These are phyloP conservation scores for Penicillium sp. DNA, from an alignment of 2,329 filamentous ascomycete genomes.

Conservation along the genomic window DNA sequence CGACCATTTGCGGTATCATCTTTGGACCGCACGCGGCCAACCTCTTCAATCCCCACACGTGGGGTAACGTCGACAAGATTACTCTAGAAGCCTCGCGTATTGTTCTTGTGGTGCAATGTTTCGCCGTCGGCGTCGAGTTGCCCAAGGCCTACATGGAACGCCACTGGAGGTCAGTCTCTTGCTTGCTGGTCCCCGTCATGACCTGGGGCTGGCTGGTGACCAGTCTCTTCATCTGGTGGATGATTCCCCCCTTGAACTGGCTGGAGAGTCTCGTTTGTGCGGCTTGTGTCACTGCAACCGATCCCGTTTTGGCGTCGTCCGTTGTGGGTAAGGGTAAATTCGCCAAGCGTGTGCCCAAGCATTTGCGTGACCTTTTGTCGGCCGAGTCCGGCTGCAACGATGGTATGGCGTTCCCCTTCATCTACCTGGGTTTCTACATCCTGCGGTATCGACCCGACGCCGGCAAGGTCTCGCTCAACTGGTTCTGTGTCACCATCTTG, in stretches of 20 bases:
- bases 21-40: constrained; percentile 63
- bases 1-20: constrained; percentile 65
- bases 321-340: constrained; percentile 99
- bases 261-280: constrained; percentile 81
- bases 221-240: constrained; percentile 90
- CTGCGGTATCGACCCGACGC: constrained; percentile 71
- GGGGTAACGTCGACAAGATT: constrained; percentile 63
- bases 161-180: constrained; percentile 88
- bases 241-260: constrained; percentile 74
- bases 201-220: constrained; percentile 80
- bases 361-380: constrained; percentile 89
- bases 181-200: constrained; percentile 92
- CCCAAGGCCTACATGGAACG: constrained; percentile 83
- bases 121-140: constrained; percentile 66
- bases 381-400: constrained; percentile 98
- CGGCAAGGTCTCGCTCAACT: constrained; percentile 68
- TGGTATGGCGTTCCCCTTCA: constrained; percentile 98
- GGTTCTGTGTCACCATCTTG: constrained; percentile 81
- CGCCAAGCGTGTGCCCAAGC: constrained; percentile 92
- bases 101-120: constrained; percentile 67
- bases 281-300: constrained; percentile 93
- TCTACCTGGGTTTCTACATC: constrained; percentile 87
- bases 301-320: constrained; percentile 92
- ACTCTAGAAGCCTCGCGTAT: constrained; percentile 66
- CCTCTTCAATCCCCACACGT: constrained; percentile 54